phyloP scores from a whole-genome alignment of 1,284 basidiomycete genomes.

The Somion occarium region DNA sequence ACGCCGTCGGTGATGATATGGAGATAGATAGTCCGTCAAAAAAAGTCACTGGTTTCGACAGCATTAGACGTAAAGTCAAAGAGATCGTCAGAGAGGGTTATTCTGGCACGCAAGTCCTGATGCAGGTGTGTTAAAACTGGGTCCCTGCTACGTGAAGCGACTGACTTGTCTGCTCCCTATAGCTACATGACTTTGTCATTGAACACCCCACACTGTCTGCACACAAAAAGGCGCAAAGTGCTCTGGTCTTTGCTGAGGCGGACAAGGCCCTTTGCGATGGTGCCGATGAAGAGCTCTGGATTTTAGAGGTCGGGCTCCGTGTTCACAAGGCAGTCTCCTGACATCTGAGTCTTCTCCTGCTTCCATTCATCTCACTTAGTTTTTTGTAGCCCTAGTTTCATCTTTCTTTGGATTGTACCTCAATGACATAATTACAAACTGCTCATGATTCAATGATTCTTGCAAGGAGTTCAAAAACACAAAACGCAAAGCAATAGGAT shows the following conservation, averaged over 20 bases:
- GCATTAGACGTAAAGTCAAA: slow-evolving; percentile 71
- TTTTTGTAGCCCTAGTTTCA: slow-evolving; percentile 1
- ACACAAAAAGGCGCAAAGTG: slow-evolving; percentile 79
- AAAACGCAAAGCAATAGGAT: not conserved
- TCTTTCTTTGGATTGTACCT: not conserved
- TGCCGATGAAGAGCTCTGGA: slow-evolving; percentile 97
- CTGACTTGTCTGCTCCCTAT: slow-evolving; percentile 5
- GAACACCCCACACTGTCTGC: slow-evolving; percentile 78
- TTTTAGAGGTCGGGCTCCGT: slow-evolving; percentile 80
- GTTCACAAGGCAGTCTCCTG: slow-evolving; percentile 57
- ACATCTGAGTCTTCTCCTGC: not conserved
- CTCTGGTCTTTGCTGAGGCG: slow-evolving; percentile 87
- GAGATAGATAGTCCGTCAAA: slow-evolving; percentile 38
- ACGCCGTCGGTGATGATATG: slow-evolving; percentile 46
- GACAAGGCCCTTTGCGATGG: slow-evolving; percentile 97
- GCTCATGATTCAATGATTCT: no score
- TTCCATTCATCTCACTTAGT: not conserved
- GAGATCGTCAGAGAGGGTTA: slow-evolving; percentile 84
- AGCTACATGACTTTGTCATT: slow-evolving; percentile 92
- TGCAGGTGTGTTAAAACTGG: slow-evolving; percentile 59
- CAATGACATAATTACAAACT: not conserved
- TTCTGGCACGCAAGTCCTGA: slow-evolving; percentile 86
- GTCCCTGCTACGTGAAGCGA: not conserved
- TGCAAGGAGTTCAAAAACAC: not conserved
- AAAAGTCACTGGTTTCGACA: slow-evolving; percentile 54